Conservation (phyloP, 2,329 filamentous ascomycete genomes). For the Sarocladiaceae sp. region DNA sequence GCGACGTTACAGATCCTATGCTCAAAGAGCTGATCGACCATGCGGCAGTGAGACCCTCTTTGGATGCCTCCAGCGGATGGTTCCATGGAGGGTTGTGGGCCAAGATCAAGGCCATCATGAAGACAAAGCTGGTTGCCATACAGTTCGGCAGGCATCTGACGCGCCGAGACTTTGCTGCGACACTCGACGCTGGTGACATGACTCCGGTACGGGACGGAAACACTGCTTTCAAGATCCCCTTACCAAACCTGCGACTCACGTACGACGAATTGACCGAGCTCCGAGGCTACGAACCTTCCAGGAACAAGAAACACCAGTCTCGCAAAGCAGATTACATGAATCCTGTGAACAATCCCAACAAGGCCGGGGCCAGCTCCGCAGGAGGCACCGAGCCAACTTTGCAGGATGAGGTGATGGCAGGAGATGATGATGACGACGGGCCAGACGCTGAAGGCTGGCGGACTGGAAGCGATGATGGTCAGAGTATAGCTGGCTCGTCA, state of each 20-base stretch:
- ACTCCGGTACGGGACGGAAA: slow-evolving; percentile 21
- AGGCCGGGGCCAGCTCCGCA: neutral
- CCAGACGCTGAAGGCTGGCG: slow-evolving; percentile 11
- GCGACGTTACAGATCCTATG: slow-evolving; percentile 80
- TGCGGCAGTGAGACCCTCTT: slow-evolving; percentile 50
- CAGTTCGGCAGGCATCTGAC: slow-evolving; percentile 47
- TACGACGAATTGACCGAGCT: slow-evolving; percentile 28
- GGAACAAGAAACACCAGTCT: slow-evolving; percentile 25
- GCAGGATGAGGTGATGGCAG: slow-evolving; percentile 14
- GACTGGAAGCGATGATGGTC: slow-evolving; percentile 10
- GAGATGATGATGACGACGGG: slow-evolving; percentile 21
- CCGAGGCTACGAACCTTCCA: slow-evolving; percentile 27
- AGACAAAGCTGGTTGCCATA: slow-evolving; percentile 70
- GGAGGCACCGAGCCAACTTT: neutral
- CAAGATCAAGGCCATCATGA: slow-evolving; percentile 83
- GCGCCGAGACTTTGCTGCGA: slow-evolving; percentile 27
- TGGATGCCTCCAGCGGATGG: slow-evolving; percentile 70
- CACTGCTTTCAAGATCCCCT: slow-evolving; percentile 23
- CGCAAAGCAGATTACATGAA: slow-evolving; percentile 13
- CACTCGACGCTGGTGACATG: slow-evolving; percentile 26
- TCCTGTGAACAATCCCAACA: neutral
- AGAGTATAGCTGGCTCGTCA: slow-evolving; percentile 2
- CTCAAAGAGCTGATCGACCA: slow-evolving; percentile 60
- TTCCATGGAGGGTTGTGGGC: slow-evolving; percentile 74
- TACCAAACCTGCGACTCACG: slow-evolving; percentile 28